Evolutionary conservation across 73 alveolate genomes (phyloP).

Genomic region (Paramecium caudatum): DNA sequence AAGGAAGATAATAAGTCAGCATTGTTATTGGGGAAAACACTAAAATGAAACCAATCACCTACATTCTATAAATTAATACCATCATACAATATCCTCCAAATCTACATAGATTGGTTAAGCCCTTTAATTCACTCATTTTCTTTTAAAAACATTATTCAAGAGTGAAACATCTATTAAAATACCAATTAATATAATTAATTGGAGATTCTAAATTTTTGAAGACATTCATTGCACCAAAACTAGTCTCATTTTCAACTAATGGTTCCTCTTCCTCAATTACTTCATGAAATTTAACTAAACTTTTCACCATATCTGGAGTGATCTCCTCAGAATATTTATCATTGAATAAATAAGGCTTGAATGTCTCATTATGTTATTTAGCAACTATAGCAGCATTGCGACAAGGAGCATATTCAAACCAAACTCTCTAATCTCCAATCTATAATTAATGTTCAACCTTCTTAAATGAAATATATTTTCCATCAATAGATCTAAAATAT

Average conservation of each 20-base stretch:
- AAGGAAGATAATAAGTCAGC: background rate
- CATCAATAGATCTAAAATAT: background rate
- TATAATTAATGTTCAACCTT: background rate
- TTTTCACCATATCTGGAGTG: slow-evolving; percentile 4
- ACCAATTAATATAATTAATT: background rate
- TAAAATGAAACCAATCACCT: slow-evolving; percentile 3
- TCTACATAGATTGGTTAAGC: background rate
- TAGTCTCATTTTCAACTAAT: background rate
- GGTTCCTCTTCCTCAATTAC: background rate
- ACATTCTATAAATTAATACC: background rate
- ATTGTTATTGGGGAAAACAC: slow-evolving; percentile 3
- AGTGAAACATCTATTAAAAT: slow-evolving; percentile 13
- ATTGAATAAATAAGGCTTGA: slow-evolving; percentile 25
- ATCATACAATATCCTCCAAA: background rate
- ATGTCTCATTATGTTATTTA: slow-evolving; percentile 12
- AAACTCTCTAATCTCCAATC: slow-evolving; percentile 8
- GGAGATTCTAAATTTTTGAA: background rate
- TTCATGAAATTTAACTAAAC: slow-evolving; percentile 23
- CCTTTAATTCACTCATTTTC: background rate
- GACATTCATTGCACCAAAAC: background rate
- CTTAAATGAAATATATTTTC: background rate
- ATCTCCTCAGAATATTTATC: slow-evolving; percentile 1
- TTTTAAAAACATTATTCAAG: background rate
- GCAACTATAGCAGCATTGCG: slow-evolving; percentile 29
- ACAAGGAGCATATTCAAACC: slow-evolving; percentile 12